Evolutionary conservation across 208 protist genomes (phyloP), one percentile per base, ranked within the genome.

Genomic region (Crithidia acanthocephali): DNA sequence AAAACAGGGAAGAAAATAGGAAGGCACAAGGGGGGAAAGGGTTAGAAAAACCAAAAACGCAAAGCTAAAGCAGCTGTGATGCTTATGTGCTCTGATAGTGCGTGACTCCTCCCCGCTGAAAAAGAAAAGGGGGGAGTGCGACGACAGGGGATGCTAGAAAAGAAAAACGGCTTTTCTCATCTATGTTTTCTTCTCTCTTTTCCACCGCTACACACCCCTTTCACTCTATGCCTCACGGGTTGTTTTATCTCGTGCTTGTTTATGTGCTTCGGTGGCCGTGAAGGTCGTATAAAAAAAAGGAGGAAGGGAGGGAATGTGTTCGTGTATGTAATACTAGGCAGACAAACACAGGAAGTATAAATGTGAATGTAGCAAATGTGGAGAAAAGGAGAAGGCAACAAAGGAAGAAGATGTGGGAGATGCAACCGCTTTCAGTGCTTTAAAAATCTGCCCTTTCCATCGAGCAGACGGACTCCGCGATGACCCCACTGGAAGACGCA

Each of bases 11-110:
- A 40, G 11, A 40, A 40, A 40, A 40, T 13, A 40, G 11, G 35
- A 11, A 11, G 35, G 35, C 5, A 40, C 11, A 40, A 40, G 35
- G 35, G 35, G 11, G 5, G 35, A 40, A 11, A 40, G n/a, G n/a
- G n/a, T n/a, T n/a, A 40, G 35, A 40, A 40, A 40, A 40, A 40
- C 8, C 11, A 40, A 40, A 11, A 40, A 40, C 5, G 23, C 6
- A 57, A 57, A 35, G 28, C 27, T 9, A 57, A 57, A 53, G 48
- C 22, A 53, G 48, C 48, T 30, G 48, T 53, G 22, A 30, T 53
- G 23, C 48, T 30, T 9, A 22, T 30, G 48, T 30, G 28, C 48
- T 53, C 28, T 15, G 18, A 30, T 9, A 30, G 13, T 40, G 35
- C 8, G 5, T 40, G 35, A 40, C 48, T 30, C 7, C 25, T 13